Conservation (phyloP, 2,329 filamentous ascomycete genomes). For the Rhynchosporium graminicola region DNA sequence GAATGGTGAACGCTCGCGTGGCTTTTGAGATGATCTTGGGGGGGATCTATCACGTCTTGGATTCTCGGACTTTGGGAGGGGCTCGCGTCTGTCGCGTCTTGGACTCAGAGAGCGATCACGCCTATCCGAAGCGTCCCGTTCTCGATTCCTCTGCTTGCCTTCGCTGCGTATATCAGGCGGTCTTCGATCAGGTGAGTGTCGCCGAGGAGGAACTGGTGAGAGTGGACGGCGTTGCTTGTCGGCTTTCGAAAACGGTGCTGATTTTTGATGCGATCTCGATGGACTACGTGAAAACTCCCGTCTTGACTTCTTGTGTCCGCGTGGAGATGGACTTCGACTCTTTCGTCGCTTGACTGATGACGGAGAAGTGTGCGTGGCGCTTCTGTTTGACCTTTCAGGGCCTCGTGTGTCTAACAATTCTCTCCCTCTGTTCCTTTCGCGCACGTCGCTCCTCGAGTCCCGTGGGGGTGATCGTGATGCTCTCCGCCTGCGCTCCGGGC, state of each 20-base stretch:
- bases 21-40: constrained; percentile 20
- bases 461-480: constrained; percentile 36
- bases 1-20: constrained; percentile 31
- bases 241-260: constrained; percentile 28
- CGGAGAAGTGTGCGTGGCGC: constrained; percentile 36
- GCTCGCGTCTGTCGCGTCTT: constrained; percentile 30
- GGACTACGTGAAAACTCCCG: constrained; percentile 39
- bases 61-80: constrained; percentile 6
- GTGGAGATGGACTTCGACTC: constrained; percentile 40
- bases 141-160: constrained; percentile 32
- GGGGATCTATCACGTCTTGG: constrained; percentile 18
- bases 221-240: constrained; percentile 36
- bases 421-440: constrained; percentile 41
- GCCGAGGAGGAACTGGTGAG: constrained; percentile 36
- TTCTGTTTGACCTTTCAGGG: constrained; percentile 39
- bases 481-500: constrained; percentile 38
- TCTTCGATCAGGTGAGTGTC: constrained; percentile 34
- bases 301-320: constrained; percentile 40
- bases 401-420: constrained; percentile 42
- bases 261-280: constrained; percentile 31
- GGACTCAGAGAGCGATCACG: constrained; percentile 38
- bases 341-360: constrained; percentile 41
- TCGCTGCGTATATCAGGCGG: constrained; percentile 28
- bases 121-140: constrained; percentile 33
- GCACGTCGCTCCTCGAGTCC: constrained; percentile 38